These are phyloP conservation scores for Argentina anserina DNA, from an alignment of 306 rosid species.

Conservation along the genomic window DNA sequence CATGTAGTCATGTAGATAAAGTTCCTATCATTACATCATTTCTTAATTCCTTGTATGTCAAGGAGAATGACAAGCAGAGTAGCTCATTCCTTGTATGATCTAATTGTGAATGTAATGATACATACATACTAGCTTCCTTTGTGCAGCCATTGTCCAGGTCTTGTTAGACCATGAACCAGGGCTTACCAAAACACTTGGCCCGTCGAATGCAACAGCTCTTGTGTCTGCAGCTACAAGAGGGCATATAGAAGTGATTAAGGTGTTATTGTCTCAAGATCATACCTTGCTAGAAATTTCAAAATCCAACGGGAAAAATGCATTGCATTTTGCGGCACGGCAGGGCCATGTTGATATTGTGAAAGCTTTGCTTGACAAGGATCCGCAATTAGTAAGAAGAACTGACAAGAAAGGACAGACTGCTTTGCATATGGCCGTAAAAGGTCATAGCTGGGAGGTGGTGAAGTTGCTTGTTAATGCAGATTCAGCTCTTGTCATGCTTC, in stretches of 20 bases:
- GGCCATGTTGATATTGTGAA: constrained; percentile 63
- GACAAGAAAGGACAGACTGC: constrained; percentile 93
- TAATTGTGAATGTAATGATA: not conserved
- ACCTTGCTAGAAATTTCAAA: constrained; percentile 59
- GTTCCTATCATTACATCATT: not conserved
- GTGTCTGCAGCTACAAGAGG: constrained; percentile 75
- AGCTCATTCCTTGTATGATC: too few species aligned
- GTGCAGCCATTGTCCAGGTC: constrained; percentile 53
- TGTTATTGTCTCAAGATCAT: constrained; percentile 47
- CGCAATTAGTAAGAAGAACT: constrained; percentile 66
- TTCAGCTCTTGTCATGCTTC: constrained; percentile 65
- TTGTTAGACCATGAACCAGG: constrained; percentile 62
- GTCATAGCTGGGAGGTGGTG: constrained; percentile 69
- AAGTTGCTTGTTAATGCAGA: constrained; percentile 56
- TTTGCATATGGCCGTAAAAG: constrained; percentile 89
- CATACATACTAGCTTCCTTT: constrained; percentile 8
- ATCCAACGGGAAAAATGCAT: constrained; percentile 81
- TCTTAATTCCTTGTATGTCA: not conserved
- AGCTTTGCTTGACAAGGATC: constrained; percentile 52
- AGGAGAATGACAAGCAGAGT: too few species aligned
- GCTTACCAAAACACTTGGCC: constrained; percentile 70
- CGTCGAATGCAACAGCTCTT: constrained; percentile 80
- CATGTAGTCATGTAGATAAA: not conserved
- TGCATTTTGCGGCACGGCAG: constrained; percentile 81
- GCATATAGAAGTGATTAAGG: constrained; percentile 56